Percentiles rank a stretch among this genome's conserved stretches.
Conservation (phyloP, 495 filamentous ascomycete species). For the Chlorociboria aeruginascens region DNA sequence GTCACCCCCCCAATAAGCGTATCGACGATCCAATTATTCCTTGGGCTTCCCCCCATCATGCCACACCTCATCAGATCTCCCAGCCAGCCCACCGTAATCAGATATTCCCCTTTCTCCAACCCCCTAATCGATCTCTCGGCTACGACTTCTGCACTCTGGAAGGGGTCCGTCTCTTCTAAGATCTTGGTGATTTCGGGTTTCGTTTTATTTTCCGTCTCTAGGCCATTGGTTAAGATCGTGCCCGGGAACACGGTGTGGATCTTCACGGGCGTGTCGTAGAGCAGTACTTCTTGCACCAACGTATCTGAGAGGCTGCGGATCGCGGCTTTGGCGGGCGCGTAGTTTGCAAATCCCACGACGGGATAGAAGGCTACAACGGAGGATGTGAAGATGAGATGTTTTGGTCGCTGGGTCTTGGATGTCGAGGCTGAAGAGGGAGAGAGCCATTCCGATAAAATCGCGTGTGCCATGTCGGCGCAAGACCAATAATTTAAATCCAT, state of each 20-base stretch:
- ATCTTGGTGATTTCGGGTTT: slow-evolving; percentile 76
- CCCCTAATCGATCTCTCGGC: slow-evolving; percentile 56
- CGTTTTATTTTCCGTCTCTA: slow-evolving; percentile 62
- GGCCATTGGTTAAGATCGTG: slow-evolving; percentile 65
- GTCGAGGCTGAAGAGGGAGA: slow-evolving; percentile 28
- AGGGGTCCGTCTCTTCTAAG: slow-evolving; percentile 71
- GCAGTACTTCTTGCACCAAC: slow-evolving; percentile 67
- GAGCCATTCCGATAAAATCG: slow-evolving; percentile 48
- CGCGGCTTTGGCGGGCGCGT: slow-evolving; percentile 77
- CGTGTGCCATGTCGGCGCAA: slow-evolving; percentile 75
- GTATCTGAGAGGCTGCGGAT: slow-evolving; percentile 74
- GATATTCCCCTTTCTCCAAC: slow-evolving; percentile 69
- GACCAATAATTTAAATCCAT: slow-evolving; percentile 93
- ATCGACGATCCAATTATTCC: slow-evolving; percentile 50
- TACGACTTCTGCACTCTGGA: slow-evolving; percentile 66
- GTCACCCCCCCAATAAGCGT: slow-evolving; percentile 45
- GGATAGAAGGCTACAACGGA: slow-evolving; percentile 65
- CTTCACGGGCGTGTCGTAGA: slow-evolving; percentile 65
- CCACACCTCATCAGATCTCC: slow-evolving; percentile 56
- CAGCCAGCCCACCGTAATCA: slow-evolving; percentile 59
- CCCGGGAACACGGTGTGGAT: slow-evolving; percentile 80
- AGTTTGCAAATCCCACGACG: slow-evolving; percentile 74
- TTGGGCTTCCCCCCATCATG: slow-evolving; percentile 40
- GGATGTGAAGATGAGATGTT: slow-evolving; percentile 82
- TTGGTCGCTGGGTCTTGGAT: slow-evolving; percentile 24